Evolutionary conservation across 768 basidiomycete genomes (phyloP).

Genomic region (Lentinula lateritia): DNA sequence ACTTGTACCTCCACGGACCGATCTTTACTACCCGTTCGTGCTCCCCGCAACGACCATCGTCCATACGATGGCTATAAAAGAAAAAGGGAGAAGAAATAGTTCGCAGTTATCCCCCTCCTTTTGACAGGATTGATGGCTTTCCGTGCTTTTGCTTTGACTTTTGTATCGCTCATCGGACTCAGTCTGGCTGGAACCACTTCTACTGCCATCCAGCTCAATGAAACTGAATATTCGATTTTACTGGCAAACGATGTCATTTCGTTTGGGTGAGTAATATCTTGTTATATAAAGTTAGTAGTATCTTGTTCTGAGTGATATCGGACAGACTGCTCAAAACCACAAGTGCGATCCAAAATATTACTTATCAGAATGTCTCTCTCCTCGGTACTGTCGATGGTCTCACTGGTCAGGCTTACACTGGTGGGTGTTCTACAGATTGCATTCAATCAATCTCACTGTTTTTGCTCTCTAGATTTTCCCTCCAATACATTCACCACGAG

Average conservation of each 20-base stretch:
- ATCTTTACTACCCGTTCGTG: not conserved
- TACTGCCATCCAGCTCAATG: not conserved
- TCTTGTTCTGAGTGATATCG: not conserved
- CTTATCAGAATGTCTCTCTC: conserved; percentile 11
- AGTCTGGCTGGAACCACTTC: not conserved
- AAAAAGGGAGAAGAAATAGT: not conserved
- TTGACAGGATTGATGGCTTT: not conserved
- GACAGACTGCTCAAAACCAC: conserved; percentile 10
- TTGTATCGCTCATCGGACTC: not conserved
- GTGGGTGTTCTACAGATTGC: not conserved
- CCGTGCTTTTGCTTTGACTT: not conserved
- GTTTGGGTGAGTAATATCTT: conserved; percentile 6
- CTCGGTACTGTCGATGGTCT: conserved; percentile 16
- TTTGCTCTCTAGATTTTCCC: conserved; percentile 13
- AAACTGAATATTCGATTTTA: not conserved
- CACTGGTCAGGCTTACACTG: conserved; percentile 18
- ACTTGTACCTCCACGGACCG: not conserved
- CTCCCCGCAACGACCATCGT: not conserved
- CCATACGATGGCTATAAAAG: not conserved
- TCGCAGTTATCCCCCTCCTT: not conserved
- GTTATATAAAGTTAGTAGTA: not conserved
- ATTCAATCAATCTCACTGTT: not conserved
- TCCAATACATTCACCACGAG: conserved; percentile 13
- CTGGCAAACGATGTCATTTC: conserved; percentile 8
- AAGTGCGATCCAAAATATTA: conserved; percentile 17